Evolutionary conservation across 148 eudicot genomes (phyloP), one percentile per base, ranked within the genome.

Genomic region (Silene uniflora): DNA sequence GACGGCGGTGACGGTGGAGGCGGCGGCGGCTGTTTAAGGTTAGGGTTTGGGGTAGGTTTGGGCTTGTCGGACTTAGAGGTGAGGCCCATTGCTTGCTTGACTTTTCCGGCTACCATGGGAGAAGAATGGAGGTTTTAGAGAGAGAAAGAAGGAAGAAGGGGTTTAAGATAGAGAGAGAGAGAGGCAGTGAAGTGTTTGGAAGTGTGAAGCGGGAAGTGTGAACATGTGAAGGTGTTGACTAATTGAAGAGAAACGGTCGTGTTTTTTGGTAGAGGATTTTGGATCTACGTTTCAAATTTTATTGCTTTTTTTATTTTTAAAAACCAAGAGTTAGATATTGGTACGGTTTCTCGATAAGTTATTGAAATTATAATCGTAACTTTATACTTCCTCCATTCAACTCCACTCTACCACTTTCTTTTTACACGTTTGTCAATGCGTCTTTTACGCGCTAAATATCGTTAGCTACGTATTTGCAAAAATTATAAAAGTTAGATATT

Each of bases 71-170:
- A 29, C n/a, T 84, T 77, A 0, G 90, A 88, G 18, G 91, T 79
- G 69, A 90, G 63, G 0, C 96, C 97, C 87, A 90, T 89, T 1
- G 91, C 89, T 25, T 73, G 63, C 73, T 87, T 91, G 0, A 91
- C 92, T 73, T 94, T 94, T 0, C 96, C 93, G 17, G 93, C 89
- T 11, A 87, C 97, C 98, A 91, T 93, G 55, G 25, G 17, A 3
- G 25, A 10, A 39, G 22, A 32, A 32, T 32, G 35, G 35, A 17
- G 44, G 29, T 4, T 27, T 59, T 47, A 22, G 35, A 62, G 68
- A 62, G 56, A 47, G 69, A 5, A 14, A 18, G 56, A 46, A 64
- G 9, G 56, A 21, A 64, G 21, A 3, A 58, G 21, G 13, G 44
- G 44, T 39, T 39, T 39, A 39, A 39, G 44, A 39, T 8, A 39